Base-by-base conservation (phyloP, 768 basidiomycete species). In the Sarcodon sp. region DNA sequence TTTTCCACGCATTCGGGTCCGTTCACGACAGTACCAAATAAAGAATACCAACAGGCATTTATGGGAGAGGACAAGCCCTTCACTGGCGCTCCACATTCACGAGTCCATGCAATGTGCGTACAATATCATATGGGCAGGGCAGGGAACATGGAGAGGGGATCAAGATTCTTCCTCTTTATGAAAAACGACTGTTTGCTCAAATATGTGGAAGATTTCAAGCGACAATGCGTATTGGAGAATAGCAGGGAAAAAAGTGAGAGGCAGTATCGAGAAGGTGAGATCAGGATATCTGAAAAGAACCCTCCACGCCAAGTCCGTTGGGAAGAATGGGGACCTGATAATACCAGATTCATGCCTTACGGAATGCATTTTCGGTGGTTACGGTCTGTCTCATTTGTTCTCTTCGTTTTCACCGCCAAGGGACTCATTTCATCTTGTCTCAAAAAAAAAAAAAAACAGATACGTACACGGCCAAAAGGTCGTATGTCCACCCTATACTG, bases 391-490 rank as follows among this genome's bases (percentile, higher is more conserved):
- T 13, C 39, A 41, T 41, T 9, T 41, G 16, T 35, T 34, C 10
- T 21, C 16, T 31, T 36, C 44, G 3, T 13, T 38, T 7, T 50
- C 21, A 43, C 35, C 43, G 33, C 48, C 39, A n/a, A 36, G 9
- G 15, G 10, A 49, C 36, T 18, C 27, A 16, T 15, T 35, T 10
- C 39, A 13, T 6, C 13, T 31, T 41, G 1, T 15, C 39, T 37
- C 8, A 11, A 4, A 16, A 45, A 16, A 12, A 7, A 11, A 4
- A 16, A 45, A 16, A 12, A 7, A 6, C 39, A 64, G 64, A 44
- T 64, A 66, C n/a, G 61, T 64, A 3, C 66, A 67, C 5, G 66
- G 64, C 2, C 47, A 56, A 15, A 55, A 63, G 3, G 53, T 63
- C 21, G 63, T 61, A 15, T 47, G 65, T 44, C 46, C 49, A 2